Base-by-base conservation (phyloP, 441 rosid species). In the Jatropha multifida region DNA sequence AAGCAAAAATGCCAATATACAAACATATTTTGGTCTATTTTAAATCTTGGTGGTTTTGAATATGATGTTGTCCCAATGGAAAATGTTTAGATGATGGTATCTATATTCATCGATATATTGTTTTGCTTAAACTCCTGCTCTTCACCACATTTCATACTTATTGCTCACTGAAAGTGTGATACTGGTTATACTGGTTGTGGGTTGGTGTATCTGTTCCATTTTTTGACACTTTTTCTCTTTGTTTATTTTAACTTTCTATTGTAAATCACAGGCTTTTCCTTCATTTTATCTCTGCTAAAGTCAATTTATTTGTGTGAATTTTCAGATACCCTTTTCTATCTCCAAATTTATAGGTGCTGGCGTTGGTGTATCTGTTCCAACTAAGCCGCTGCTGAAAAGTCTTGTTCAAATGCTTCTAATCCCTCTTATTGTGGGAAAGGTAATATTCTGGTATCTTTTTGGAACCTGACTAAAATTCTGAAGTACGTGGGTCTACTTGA, bases 391-490 rank as follows among this genome's bases (percentile, higher is more conserved):
- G 59, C 83, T 95, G 80, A 88, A 73, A 88, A 95, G 94, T 84
- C 94, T 93, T 74, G 73, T 92, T 77, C 83, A 88, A 74, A 90
- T 90, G 56, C 92, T 93, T 61, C 75, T 95, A 75, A 49, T 95
- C 52, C 99, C 98, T 52, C 83, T 95, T 73, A 83, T 93, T 48
- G 64, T 93, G 79, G 98, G 99, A 76, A 95, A 95, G 99, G 99
- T 93, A 87, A 81, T 66, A 49, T 74, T 68, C 13, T 42, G 70
- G 55, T 41, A 48, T 60, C 32, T 55, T 59, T 64, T 67, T 67
- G 59, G 71, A 51, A 10, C 40, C 42, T 69, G 42, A 2, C 13
- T 52, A 20, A 52, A 17, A 17, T 17, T 52, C n/a, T 52, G 58
- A 17, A 48, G n/a, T 13, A 17, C 14, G 20, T 52, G 58, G 20